Evolutionary conservation across 108 stramenopile genomes (phyloP), one percentile per base, ranked within the genome.

Genomic region (Nitzschia inconspicua): DNA sequence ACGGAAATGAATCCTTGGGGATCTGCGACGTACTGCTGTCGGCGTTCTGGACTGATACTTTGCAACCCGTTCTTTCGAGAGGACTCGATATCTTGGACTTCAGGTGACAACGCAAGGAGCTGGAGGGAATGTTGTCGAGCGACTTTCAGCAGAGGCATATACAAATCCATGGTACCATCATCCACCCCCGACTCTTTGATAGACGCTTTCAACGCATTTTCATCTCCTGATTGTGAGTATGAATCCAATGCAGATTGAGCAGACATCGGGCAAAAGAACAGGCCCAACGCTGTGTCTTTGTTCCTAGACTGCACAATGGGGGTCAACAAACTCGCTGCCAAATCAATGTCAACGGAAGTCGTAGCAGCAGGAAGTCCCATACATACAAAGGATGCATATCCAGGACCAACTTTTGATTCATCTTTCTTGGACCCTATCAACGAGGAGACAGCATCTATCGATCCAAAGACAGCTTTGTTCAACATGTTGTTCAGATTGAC

Each of bases 401-500:
- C 66, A n/a, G 60, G 36, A 7, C 65, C 74, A 31, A 25, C 24
- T 29, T 58, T 56, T 8, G 24, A 55, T 57, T 48, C 62, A 36
- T 50, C 58, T 20, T 49, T 57, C 57, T 66, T 40, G 40, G 63
- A 30, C 11, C 46, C 26, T 8, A 42, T 35, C 16, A 31, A 14
- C 16, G 43, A 23, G 22, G 68, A 56, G 7, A 77, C 68, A 23
- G 71, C 68, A 27, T 74, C 69, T 24, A 87, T 79, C 23, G 73
- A 63, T 5, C 90, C 90, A 56, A 82, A 84, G 5, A 91, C 86
- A 23, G 70, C 73, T 70, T 86, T 91, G 53, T 91, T 85, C 64
- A 87, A 72, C 22, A 86, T 70, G 52, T 91, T 91, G 60, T 91
- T 91, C 28, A 91, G 60, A 57, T 83, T 91, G 44, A 88, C 19